A percentile compares a stretch with the other conserved stretches of the same genome.
These are phyloP conservation scores for Starmera dryadoides DNA, from an alignment of 805 yeast genomes.

Conservation along the genomic window DNA sequence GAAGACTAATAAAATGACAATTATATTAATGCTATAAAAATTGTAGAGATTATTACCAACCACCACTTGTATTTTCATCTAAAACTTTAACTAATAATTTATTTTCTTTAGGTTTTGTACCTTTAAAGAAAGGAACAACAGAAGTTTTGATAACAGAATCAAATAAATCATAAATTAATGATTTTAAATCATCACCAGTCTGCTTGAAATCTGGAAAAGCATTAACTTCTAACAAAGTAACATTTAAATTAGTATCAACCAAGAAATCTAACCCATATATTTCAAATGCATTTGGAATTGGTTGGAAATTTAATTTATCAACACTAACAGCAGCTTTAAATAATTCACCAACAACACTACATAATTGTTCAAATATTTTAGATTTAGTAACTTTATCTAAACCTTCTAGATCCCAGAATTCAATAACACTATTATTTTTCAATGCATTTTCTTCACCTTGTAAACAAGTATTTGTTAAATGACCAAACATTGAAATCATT, in stretches of 20 bases:
- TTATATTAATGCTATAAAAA: too few species aligned
- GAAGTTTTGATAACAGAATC: slow-evolving; percentile 42
- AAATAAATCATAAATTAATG: slow-evolving; percentile 59
- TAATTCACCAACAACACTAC: slow-evolving; percentile 56
- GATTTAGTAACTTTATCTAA: slow-evolving; percentile 28
- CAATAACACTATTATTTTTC: slow-evolving; percentile 43
- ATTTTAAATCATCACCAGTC: slow-evolving; percentile 74
- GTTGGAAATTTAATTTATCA: slow-evolving; percentile 80
- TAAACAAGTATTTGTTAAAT: slow-evolving; percentile 89
- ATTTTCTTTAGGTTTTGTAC: slow-evolving; percentile 3
- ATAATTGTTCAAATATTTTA: slow-evolving; percentile 46
- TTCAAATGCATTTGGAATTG: slow-evolving; percentile 76
- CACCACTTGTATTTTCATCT: slow-evolving; percentile 23
- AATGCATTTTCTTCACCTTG: slow-evolving; percentile 47
- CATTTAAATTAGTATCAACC: slow-evolving; percentile 48
- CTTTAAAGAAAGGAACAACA: slow-evolving; percentile 40
- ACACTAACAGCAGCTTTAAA: slow-evolving; percentile 76
- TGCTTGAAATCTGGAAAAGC: slow-evolving; percentile 96
- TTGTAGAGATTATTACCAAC: slow-evolving; percentile 20
- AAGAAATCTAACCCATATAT: slow-evolving; percentile 86
- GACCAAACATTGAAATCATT: slow-evolving; percentile 39
- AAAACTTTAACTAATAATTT: slow-evolving; percentile 33
- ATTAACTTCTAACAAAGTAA: slow-evolving; percentile 73
- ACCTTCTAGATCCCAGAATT: slow-evolving; percentile 51
- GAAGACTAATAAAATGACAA: too few species aligned